Evolutionary conservation across 805 yeast genomes (phyloP).

Genomic region (Hanseniaspora hatyaiensis): DNA sequence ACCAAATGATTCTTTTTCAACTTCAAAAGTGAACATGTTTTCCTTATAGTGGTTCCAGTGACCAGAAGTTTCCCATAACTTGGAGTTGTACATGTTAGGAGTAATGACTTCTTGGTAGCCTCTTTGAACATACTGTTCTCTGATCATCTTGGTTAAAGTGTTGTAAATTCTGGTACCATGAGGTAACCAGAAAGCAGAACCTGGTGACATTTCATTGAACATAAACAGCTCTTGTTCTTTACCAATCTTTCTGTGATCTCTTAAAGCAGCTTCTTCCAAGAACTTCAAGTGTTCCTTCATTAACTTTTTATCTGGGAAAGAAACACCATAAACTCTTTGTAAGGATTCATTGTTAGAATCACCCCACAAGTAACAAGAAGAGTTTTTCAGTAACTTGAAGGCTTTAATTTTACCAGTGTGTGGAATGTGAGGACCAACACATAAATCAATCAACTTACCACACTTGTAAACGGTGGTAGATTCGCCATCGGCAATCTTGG

Average conservation of each 20-base stretch:
- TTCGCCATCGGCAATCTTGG: conserved; percentile 91
- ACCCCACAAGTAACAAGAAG: conserved; percentile 92
- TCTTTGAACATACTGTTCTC: conserved; percentile 77
- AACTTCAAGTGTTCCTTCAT: conserved; percentile 92
- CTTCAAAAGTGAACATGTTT: conserved; percentile 92
- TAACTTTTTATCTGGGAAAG: conserved; percentile 94
- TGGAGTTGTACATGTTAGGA: conserved; percentile 96
- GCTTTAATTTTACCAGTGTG: conserved; percentile 95
- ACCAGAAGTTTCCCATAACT: conserved; percentile 97
- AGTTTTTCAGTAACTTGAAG: conserved; percentile 84
- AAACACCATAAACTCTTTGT: conserved; percentile 94
- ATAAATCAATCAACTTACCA: conserved; percentile 91
- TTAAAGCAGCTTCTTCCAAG: conserved; percentile 86
- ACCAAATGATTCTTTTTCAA: conserved; percentile 90
- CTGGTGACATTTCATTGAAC: conserved; percentile 96
- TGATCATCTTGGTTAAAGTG: conserved; percentile 65
- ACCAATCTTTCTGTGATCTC: conserved; percentile 95
- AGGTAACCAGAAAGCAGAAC: conserved; percentile 97
- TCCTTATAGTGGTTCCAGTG: conserved; percentile 98
- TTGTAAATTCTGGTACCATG: conserved; percentile 97
- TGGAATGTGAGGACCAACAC: conserved; percentile 96
- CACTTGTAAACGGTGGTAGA: conserved; percentile 95
- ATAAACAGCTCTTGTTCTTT: conserved; percentile 89
- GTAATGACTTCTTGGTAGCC: conserved; percentile 98
- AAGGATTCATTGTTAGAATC: conserved; percentile 85